Conservation (phyloP, 2,329 filamentous ascomycete species). For the Setomelanomma holmii region DNA sequence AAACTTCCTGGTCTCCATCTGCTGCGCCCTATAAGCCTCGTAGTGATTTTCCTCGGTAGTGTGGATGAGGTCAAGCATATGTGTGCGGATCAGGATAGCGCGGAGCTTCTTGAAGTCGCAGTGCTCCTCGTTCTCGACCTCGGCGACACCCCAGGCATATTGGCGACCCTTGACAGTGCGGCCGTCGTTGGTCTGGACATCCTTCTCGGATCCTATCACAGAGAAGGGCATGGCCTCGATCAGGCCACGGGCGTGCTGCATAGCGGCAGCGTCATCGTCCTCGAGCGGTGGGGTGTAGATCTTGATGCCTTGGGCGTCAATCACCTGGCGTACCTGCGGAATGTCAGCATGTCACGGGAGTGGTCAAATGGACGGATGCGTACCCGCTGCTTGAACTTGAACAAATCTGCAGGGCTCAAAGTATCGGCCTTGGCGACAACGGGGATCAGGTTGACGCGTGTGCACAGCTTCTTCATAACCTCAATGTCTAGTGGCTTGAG, state of each 20-base stretch:
- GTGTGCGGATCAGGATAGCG: slow-evolving; percentile 96
- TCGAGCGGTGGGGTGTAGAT: slow-evolving; percentile 98
- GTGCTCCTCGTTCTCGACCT: slow-evolving; percentile 99
- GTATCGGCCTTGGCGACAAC: slow-evolving; percentile 99
- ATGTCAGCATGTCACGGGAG: slow-evolving; percentile 17
- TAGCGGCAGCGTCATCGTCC: slow-evolving; percentile 96
- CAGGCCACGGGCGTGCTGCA: slow-evolving; percentile 90
- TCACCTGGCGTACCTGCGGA: slow-evolving; percentile 84
- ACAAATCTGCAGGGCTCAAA: slow-evolving; percentile 87
- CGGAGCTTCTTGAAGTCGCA: slow-evolving; percentile 99
- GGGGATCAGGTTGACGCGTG: slow-evolving; percentile 96
- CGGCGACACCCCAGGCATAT: slow-evolving; percentile 98
- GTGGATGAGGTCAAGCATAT: slow-evolving; percentile 99
- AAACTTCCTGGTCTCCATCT: slow-evolving; percentile 99
- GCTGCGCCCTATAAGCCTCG: slow-evolving; percentile 97
- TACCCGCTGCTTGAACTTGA: slow-evolving; percentile 95
- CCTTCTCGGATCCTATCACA: slow-evolving; percentile 98
- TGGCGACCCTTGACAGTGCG: slow-evolving; percentile 98
- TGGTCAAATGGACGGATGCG: slow-evolving; percentile 41
- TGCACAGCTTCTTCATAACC: slow-evolving; percentile 99
- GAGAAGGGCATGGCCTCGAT: slow-evolving; percentile 99
- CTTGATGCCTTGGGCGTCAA: slow-evolving; percentile 99
- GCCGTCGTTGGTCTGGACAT: slow-evolving; percentile 94
- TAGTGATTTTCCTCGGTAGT: slow-evolving; percentile 99
- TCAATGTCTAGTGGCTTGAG: slow-evolving; percentile 98